phyloP scores from a whole-genome alignment of 148 eudicot species.

The Cornus controversa region DNA sequence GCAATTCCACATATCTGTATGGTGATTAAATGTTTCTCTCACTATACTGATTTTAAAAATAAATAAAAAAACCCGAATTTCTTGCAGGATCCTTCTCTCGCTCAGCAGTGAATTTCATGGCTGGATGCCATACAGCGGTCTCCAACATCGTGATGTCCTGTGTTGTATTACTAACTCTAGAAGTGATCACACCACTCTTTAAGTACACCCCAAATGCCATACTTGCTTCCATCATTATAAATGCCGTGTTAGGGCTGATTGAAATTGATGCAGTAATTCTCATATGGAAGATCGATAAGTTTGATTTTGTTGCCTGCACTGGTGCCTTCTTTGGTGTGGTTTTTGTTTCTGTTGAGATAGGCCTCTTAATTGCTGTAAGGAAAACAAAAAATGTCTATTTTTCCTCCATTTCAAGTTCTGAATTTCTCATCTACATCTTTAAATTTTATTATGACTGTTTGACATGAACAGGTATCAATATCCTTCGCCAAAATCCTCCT shows the following conservation, averaged over 20 bases:
- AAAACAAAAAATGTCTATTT: background rate
- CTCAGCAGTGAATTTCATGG: conserved; percentile 66
- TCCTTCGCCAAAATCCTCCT: conserved; percentile 86
- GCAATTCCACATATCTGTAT: background rate
- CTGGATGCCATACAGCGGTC: conserved; percentile 71
- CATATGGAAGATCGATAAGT: conserved; percentile 68
- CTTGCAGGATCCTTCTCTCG: conserved; percentile 70
- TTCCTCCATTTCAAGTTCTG: background rate
- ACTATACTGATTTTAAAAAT: background rate
- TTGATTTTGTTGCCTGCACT: conserved; percentile 66
- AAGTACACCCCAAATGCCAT: conserved; percentile 66
- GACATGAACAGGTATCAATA: conserved; percentile 48
- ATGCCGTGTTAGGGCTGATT: conserved; percentile 66
- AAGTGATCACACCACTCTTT: conserved; percentile 65
- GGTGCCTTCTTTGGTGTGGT: conserved; percentile 80
- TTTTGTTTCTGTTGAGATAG: conserved; percentile 56
- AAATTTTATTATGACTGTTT: background rate
- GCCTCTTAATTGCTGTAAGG: conserved; percentile 63
- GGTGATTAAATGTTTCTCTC: background rate
- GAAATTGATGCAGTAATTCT: conserved; percentile 52
- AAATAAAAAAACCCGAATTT: too few species aligned
- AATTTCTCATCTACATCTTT: background rate
- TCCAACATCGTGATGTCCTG: conserved; percentile 70
- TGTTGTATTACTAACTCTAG: conserved; percentile 48
- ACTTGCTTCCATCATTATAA: conserved; percentile 66